Evolutionary conservation across 1,139 yeast species (phyloP).

Genomic region (Torulaspora pretoriensis): DNA sequence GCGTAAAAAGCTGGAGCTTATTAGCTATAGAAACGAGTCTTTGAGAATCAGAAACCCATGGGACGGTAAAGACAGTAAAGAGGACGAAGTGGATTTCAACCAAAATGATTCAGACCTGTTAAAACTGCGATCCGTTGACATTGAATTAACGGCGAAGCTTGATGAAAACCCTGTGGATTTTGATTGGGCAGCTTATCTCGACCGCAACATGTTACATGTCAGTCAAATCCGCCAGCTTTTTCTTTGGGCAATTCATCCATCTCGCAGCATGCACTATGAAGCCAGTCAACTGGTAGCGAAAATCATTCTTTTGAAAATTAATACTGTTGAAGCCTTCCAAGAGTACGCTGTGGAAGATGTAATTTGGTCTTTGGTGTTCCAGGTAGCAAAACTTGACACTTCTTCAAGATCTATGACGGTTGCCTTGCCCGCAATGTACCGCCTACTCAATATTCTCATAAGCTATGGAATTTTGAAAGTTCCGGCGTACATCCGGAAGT

Average conservation of each 20-base stretch:
- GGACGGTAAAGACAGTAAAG: constrained; percentile 1
- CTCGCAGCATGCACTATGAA: constrained; percentile 32
- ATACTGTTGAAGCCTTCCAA: constrained; percentile 29
- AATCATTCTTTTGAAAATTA: constrained; percentile 30
- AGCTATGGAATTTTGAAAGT: constrained; percentile 40
- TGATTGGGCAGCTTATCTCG: constrained; percentile 34
- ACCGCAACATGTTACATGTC: constrained; percentile 25
- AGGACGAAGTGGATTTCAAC: background rate
- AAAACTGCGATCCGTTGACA: constrained; percentile 24
- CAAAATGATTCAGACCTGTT: constrained; percentile 10
- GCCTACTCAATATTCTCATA: constrained; percentile 30
- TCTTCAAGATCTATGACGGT: constrained; percentile 17
- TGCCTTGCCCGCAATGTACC: constrained; percentile 22
- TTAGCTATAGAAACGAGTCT: constrained; percentile 70
- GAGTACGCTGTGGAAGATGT: constrained; percentile 34
- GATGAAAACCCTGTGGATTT: constrained; percentile 31
- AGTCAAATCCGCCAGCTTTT: constrained; percentile 31
- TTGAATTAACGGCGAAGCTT: constrained; percentile 23
- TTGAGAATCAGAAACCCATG: constrained; percentile 39
- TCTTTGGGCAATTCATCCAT: constrained; percentile 35
- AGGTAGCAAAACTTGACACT: constrained; percentile 28
- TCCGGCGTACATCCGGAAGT: constrained; percentile 66
- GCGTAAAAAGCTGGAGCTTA: constrained; percentile 52
- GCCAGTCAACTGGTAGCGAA: constrained; percentile 33
- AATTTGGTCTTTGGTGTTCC: constrained; percentile 34